These are phyloP conservation scores for Colletotrichum truncatum DNA, from an alignment of 2,329 filamentous ascomycete genomes.

Conservation along the genomic window DNA sequence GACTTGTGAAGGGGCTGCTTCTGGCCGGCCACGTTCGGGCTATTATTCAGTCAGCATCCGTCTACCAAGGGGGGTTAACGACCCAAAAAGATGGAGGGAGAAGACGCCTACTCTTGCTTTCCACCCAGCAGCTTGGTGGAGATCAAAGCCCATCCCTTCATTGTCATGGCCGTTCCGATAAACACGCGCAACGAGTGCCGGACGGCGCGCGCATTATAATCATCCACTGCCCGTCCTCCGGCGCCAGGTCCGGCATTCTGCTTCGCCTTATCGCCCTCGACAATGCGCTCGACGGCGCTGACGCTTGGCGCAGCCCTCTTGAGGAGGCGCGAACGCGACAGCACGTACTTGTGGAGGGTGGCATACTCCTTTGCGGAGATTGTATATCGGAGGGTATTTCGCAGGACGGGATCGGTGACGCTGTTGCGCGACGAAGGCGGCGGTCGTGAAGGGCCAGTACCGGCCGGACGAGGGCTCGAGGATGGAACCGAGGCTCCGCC, in stretches of 20 bases:
- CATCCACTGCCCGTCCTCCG: slow-evolving; percentile 55
- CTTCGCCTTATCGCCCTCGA: slow-evolving; percentile 38
- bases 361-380: slow-evolving; percentile 88
- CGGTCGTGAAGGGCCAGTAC: slow-evolving; percentile 12
- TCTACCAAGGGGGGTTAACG: no score
- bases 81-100: no score
- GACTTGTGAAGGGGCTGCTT: slow-evolving; percentile 70
- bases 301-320: slow-evolving; percentile 65
- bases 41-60: slow-evolving; percentile 26
- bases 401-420: slow-evolving; percentile 73
- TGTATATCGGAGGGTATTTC: slow-evolving; percentile 87
- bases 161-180: slow-evolving; percentile 66
- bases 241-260: slow-evolving; percentile 35
- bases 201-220: slow-evolving; percentile 76
- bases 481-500: neutral
- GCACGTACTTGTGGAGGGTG: slow-evolving; percentile 81
- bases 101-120: slow-evolving; percentile 52
- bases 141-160: slow-evolving; percentile 67
- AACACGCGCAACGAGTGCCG: slow-evolving; percentile 78
- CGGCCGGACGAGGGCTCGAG: slow-evolving; percentile 19
- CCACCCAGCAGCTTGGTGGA: slow-evolving; percentile 59
- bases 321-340: slow-evolving; percentile 74
- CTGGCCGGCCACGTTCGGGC: slow-evolving; percentile 40
- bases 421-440: slow-evolving; percentile 30
- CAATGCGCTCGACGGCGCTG: slow-evolving; percentile 62